Evolutionary conservation across 176 grass and related monocot genomes (phyloP).

Genomic region (Paspalum notatum): DNA sequence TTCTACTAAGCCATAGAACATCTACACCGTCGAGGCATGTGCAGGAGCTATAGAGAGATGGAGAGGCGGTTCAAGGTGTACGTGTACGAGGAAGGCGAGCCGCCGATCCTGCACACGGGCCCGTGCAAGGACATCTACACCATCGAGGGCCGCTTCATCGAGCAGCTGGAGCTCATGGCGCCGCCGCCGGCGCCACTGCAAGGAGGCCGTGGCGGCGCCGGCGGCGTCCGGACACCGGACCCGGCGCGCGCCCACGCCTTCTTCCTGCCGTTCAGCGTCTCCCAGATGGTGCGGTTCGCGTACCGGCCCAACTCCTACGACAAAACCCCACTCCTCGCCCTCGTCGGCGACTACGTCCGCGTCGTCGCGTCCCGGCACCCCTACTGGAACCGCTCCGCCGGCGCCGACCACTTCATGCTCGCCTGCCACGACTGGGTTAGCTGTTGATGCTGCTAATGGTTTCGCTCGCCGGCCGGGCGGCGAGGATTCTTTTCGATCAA

Average conservation of each 20-base stretch:
- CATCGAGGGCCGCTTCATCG: conserved; percentile 79
- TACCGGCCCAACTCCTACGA: conserved; percentile 39
- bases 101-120: conserved; percentile 60
- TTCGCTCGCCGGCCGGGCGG: too few species aligned
- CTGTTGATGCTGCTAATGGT: neutral
- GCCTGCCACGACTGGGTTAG: conserved; percentile 82
- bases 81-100: conserved; percentile 89
- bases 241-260: conserved; percentile 54
- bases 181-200: neutral
- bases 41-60: conserved; percentile 87
- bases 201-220: fast-evolving
- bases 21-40: too few species aligned
- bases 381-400: conserved; percentile 75
- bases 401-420: conserved; percentile 91
- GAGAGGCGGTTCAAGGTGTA: conserved; percentile 75
- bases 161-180: conserved; percentile 60
- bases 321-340: conserved; percentile 15
- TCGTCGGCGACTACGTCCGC: conserved; percentile 70
- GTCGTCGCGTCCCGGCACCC: conserved; percentile 60
- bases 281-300: conserved; percentile 55
- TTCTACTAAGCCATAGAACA: too few species aligned
- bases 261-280: conserved; percentile 75
- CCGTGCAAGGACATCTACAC: conserved; percentile 87
- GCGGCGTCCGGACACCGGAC: conserved; percentile 51
- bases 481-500: too few species aligned